These are phyloP conservation scores for Teratosphaeria pseudoeucalypti DNA, from an alignment of 2,329 filamentous ascomycete genomes.

Conservation along the genomic window DNA sequence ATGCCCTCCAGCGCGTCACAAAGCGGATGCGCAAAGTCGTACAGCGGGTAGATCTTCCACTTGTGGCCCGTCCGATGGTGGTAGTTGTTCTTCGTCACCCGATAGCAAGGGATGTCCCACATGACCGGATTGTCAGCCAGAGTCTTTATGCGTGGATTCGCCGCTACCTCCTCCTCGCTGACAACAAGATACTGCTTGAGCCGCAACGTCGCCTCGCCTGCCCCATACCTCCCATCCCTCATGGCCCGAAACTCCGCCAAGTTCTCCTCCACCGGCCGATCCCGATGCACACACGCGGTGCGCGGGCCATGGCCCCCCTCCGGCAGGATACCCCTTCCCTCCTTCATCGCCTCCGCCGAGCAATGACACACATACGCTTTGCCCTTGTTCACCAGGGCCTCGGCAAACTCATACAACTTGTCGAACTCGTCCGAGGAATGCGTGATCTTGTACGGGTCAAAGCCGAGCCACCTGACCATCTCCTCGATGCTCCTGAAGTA, in stretches of 20 bases:
- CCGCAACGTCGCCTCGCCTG: constrained; percentile 70
- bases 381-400: constrained; percentile 65
- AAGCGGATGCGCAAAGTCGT: constrained; percentile 78
- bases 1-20: constrained; percentile 89
- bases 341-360: constrained; percentile 70
- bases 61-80: constrained; percentile 71
- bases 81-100: constrained; percentile 61
- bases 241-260: constrained; percentile 77
- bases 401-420: constrained; percentile 75
- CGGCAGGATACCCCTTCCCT: constrained; percentile 61
- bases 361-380: constrained; percentile 80
- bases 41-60: constrained; percentile 93
- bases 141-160: constrained; percentile 20
- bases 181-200: constrained; percentile 80
- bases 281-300: constrained; percentile 71
- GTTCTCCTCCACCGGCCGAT: constrained; percentile 64
- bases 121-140: constrained; percentile 76
- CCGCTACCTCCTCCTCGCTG: constrained; percentile 25
- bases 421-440: constrained; percentile 88
- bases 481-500: constrained; percentile 87
- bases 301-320: constrained; percentile 57
- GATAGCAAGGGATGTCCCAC: constrained; percentile 92
- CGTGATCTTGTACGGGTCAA: constrained; percentile 68
- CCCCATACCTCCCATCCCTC: constrained; percentile 82
- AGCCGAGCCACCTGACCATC: constrained; percentile 77